These are phyloP conservation scores for Alloteropsis angusta DNA, from an alignment of 202 grass and related monocot genomes.

Conservation along the genomic window DNA sequence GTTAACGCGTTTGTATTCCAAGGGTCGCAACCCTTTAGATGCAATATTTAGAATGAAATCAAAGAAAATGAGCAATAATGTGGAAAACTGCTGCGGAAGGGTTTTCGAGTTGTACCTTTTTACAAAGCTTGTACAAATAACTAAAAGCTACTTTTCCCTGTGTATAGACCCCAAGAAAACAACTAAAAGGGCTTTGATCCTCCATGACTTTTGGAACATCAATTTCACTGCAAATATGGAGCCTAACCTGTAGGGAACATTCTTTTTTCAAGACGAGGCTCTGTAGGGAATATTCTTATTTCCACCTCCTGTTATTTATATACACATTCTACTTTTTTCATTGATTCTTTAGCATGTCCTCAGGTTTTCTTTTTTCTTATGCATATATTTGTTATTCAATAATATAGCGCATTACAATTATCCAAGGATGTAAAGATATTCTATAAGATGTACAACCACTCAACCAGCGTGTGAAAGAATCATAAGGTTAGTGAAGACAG, in stretches of 20 bases:
- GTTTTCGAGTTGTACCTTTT: background rate
- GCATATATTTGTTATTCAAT: background rate
- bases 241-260: background rate
- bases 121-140: background rate
- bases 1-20: background rate
- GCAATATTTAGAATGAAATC: slow-evolving; percentile 2
- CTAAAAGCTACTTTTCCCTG: background rate
- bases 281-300: too few species aligned
- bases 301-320: background rate
- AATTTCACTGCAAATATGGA: background rate
- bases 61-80: background rate
- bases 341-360: background rate
- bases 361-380: background rate
- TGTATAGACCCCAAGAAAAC: background rate
- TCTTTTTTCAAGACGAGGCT: too few species aligned
- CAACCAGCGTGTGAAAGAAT: background rate
- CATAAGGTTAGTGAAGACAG: background rate
- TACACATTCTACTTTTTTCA: background rate
- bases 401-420: background rate
- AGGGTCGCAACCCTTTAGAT: background rate
- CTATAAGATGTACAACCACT: slow-evolving; percentile 8
- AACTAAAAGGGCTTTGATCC: background rate
- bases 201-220: background rate
- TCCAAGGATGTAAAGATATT: background rate
- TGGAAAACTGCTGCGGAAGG: background rate